Base-by-base conservation (phyloP, 2,329 filamentous ascomycete species). In the Cryphonectria japonica region DNA sequence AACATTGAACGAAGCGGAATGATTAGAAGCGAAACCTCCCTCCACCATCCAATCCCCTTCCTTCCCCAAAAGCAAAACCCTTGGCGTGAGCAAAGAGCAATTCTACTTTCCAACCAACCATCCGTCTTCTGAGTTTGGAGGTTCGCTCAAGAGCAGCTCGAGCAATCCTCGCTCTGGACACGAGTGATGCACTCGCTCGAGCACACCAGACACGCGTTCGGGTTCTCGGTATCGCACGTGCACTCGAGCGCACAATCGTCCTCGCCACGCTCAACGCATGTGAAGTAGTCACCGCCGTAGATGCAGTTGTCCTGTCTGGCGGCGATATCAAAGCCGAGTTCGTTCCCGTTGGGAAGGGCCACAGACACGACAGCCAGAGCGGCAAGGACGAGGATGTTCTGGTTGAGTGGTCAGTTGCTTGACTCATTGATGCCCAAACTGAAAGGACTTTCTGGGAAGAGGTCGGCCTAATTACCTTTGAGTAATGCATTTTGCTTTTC, bases 101-200 rank as follows among this genome's bases (percentile, higher is more conserved):
- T 29, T 3, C 26, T 57, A 16, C 26, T 29, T 32, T 29, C 52
- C 11, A 5, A 32, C n/a, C 26, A 57, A 8, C 4, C 26, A 32
- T 57, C 26, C 26, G 16, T 29, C 11, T 29, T 26, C 22, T 13
- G 8, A 26, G 13, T 5, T n/a, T n/a, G 26, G 8, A 26, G 26
- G n/a, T 11, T n/a, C n/a, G 2, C 52, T 54, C 52, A 57, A 29
- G n/a, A 29, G 59, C 59, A 61, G 16, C 59, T 14, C 6, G 59
- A 61, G 29, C 59, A 61, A 14, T 61, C 5, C 16, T 61, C 59
- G 29, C 59, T 61, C 59, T 61, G 59, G 59, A 61, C 59, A 4
- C 59, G 59, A 39, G 59, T 61, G 16, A 39, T 22, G 6, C 59
- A 61, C 32, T n/a, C 59, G 32, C 37, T 61, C 6, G 59, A 61